Conservation (phyloP, 768 basidiomycete species). For the Lentinula detonsa region DNA sequence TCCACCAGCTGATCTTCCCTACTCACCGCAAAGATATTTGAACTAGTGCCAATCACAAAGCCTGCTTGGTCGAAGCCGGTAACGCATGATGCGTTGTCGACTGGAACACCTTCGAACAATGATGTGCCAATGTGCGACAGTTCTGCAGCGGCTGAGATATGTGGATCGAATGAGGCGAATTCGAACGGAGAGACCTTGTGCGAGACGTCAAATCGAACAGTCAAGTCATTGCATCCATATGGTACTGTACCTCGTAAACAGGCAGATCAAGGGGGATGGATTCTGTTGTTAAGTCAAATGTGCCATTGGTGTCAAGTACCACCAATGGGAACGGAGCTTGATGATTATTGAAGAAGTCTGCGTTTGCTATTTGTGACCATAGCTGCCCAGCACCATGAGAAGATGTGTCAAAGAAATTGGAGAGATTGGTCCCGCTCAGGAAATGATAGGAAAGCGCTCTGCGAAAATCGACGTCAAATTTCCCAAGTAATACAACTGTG, state of each 20-base stretch:
- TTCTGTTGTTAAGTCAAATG: conserved; percentile 35
- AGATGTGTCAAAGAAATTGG: conserved; percentile 54
- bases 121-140: conserved; percentile 60
- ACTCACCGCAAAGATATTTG: conserved; percentile 59
- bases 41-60: conserved; percentile 73
- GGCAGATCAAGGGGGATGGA: conserved; percentile 32
- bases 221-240: not conserved
- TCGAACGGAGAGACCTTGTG: conserved; percentile 56
- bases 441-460: conserved; percentile 72
- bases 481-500: not conserved
- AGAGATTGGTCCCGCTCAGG: conserved; percentile 52
- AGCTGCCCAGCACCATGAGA: conserved; percentile 70
- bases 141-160: conserved; percentile 64
- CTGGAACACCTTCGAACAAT: conserved; percentile 49
- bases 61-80: conserved; percentile 69
- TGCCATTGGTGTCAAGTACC: conserved; percentile 47
- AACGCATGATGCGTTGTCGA: conserved; percentile 55
- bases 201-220: not conserved
- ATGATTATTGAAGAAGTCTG: conserved; percentile 44
- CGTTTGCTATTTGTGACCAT: conserved; percentile 51
- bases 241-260: conserved; percentile 50
- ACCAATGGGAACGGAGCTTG: conserved; percentile 65
- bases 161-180: conserved; percentile 70
- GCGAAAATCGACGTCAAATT: conserved; percentile 8
- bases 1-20: not conserved